Conservation (phyloP, 192 early-diverging fungal species). For the Umbelopsis ramanniana region DNA sequence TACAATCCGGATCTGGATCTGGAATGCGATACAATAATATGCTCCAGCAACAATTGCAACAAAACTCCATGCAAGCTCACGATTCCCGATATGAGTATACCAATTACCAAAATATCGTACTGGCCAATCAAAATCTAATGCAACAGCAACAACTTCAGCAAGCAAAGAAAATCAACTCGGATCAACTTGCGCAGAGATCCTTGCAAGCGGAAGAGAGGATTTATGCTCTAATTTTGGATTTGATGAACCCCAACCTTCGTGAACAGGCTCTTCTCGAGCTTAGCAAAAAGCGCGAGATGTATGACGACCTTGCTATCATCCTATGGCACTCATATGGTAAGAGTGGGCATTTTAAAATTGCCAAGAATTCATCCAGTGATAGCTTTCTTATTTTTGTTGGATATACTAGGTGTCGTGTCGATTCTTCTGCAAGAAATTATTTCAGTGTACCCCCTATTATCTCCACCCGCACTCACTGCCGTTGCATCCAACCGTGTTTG, state of each 20-base stretch:
- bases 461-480: conserved; percentile 86
- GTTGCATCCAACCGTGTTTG: conserved; percentile 94
- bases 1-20: conserved; percentile 19
- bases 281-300: conserved; percentile 92
- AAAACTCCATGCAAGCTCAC: neutral
- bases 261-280: conserved; percentile 93
- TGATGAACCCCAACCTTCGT: conserved; percentile 72
- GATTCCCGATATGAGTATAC: conserved; percentile 8
- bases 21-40: conserved; percentile 18
- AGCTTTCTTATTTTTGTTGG: neutral
- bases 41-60: conserved; percentile 6
- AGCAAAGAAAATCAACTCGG: conserved; percentile 38
- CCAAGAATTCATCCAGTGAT: neutral
- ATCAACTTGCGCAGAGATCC: conserved; percentile 47
- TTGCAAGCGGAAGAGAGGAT: conserved; percentile 81
- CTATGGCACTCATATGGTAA: conserved; percentile 96
- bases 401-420: conserved; percentile 81
- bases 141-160: conserved; percentile 25
- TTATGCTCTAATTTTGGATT: conserved; percentile 84
- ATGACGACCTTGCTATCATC: conserved; percentile 93
- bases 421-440: conserved; percentile 96
- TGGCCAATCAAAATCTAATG: conserved; percentile 26
- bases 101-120: neutral
- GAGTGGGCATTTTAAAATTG: neutral
- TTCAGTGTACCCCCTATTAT: conserved; percentile 89